Evolutionary conservation across 805 yeast genomes (phyloP).

Genomic region (Hanseniaspora occidentalis): DNA sequence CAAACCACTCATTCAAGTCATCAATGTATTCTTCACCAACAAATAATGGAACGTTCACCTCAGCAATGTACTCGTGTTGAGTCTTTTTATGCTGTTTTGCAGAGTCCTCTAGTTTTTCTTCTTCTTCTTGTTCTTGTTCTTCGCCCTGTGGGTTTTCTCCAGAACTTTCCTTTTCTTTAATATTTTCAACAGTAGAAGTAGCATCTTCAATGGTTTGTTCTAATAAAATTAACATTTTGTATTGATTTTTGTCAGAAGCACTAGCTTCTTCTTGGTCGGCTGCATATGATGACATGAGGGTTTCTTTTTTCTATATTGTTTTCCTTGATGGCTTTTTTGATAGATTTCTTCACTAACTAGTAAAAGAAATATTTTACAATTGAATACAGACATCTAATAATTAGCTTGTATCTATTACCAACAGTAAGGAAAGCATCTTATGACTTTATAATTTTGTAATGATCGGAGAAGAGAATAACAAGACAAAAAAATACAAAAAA

Average conservation of each 20-base stretch:
- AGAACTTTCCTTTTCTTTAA: conserved; percentile 2
- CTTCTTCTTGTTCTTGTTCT: conserved; percentile 7
- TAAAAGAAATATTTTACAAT: too few species aligned
- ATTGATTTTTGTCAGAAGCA: conserved; percentile 14
- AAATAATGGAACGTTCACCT: conserved; percentile 19
- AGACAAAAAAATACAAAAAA: conserved; percentile 1
- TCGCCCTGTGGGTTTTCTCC: conserved; percentile 13
- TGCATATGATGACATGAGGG: conserved; percentile 7
- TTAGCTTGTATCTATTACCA: too few species aligned
- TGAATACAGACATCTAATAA: too few species aligned
- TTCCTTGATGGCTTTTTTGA: neutral
- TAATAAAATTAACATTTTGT: conserved; percentile 21
- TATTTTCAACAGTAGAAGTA: neutral
- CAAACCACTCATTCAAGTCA: conserved; percentile 23
- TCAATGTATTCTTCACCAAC: conserved; percentile 20
- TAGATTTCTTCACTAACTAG: too few species aligned
- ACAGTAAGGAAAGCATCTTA: too few species aligned
- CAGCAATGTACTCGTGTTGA: conserved; percentile 25
- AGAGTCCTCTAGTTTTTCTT: conserved; percentile 5
- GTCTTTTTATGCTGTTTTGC: too few species aligned
- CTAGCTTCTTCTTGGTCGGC: conserved; percentile 10
- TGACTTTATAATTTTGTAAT: too few species aligned
- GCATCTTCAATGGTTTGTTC: conserved; percentile 8
- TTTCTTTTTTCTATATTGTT: conserved; percentile 1
- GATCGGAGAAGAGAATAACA: too few species aligned